A percentile compares a stretch with the other conserved stretches of the same genome.
Conservation (phyloP, 805 yeast genomes). For the Hanseniaspora thailandica region DNA sequence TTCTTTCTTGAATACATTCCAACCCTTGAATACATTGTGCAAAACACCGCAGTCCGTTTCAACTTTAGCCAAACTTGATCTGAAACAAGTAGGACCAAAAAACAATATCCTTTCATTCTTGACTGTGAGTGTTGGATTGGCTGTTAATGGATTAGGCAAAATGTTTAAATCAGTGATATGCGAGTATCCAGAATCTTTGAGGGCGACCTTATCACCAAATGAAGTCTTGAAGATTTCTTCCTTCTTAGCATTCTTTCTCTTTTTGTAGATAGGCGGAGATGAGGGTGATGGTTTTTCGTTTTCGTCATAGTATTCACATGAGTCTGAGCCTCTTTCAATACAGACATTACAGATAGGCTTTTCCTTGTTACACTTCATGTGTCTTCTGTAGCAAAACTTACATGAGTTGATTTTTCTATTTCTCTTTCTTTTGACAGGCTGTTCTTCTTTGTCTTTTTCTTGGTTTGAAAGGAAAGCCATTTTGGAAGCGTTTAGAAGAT, state of each 20-base stretch:
- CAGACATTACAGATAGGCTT: conserved; percentile 26
- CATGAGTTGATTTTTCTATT: conserved; percentile 25
- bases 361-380: conserved; percentile 25
- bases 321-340: conserved; percentile 17
- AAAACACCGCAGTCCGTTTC: conserved; percentile 17
- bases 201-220: neutral
- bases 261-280: neutral
- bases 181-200: neutral
- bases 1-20: conserved; percentile 23
- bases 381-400: conserved; percentile 24
- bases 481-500: conserved; percentile 1
- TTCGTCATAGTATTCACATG: conserved; percentile 19
- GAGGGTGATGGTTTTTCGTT: neutral
- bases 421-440: conserved; percentile 16
- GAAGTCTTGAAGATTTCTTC: neutral
- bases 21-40: conserved; percentile 19
- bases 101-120: conserved; percentile 20
- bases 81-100: conserved; percentile 27
- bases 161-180: neutral
- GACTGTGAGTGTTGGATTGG: conserved; percentile 15
- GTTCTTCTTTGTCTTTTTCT: neutral
- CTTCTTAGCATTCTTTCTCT: neutral
- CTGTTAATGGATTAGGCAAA: conserved; percentile 16
- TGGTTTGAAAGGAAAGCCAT: neutral
- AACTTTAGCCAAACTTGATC: conserved; percentile 18